Base-by-base conservation (phyloP, 495 filamentous ascomycete species). In the Hypoxylon intermedium region DNA sequence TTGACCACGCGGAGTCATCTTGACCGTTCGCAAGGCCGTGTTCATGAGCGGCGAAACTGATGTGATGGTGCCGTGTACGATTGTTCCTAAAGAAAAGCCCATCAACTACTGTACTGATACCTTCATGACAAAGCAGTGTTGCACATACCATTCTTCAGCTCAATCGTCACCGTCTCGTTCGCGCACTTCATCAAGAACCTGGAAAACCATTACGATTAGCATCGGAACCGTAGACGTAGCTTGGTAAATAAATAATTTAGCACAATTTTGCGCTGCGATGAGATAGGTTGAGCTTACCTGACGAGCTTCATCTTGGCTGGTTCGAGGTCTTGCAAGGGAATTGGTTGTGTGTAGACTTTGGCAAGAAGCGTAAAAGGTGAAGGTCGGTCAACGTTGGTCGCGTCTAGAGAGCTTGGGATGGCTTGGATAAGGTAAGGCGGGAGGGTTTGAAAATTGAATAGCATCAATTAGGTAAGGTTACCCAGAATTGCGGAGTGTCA, bases 151-250 rank as follows among this genome's bases (percentile, higher is more conserved):
- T 97, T 98, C 74, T 98, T 98, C 57, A 98, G 82, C 80, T 98
- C 94, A 67, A 98, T 87, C 7, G 93, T 96, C 55, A 98, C 94
- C 54, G 93, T 95, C 79, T 98, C 94, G 75, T 97, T 98, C 69
- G 87, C 85, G 74, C 92, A 96, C 83, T 98, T 98, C 94, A 98
- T 97, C 50, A 98, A 79, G 74, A 98, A 98, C 65, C 94, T 98
- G 74, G 50, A 65, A 62, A 40, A 53, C 56, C 23, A 74, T 55
- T 60, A 65, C 36, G 23, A 71, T 80, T 72, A 81, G 77, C 69
- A 70, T 58, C 67, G 61, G 53, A 57, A 60, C 55, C 51, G 62
- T 48, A 60, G 62, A 60, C 36, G 60, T 53, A 67, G 65, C 70
- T 65, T 67, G 52, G 47, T 61, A 63, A 50, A 43, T 67, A 49